Evolutionary conservation across 202 grass and related monocot species (phyloP), one percentile per base, ranked within the genome.

Genomic region (Schoenoplectus tabernaemontani): DNA sequence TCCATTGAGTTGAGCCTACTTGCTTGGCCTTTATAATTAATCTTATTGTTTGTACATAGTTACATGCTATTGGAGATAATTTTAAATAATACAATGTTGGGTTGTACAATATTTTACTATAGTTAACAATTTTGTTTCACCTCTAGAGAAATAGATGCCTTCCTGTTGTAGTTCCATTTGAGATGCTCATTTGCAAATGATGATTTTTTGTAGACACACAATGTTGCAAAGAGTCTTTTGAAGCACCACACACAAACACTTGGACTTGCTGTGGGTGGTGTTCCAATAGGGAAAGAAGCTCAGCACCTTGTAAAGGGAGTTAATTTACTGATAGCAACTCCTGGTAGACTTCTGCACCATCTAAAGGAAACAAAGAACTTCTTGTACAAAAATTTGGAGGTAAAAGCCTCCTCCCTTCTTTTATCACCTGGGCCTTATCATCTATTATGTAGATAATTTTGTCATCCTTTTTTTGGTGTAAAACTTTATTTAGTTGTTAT

Each of bases 311-410:
- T 77, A 17, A 86, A 86, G 33, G 84, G 84, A 13, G 41, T 82
- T 33, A 86, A 86, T 76, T 76, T 86, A 36, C 26, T 86, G 43
- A 78, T 86, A 22, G 84, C 78, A 10, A 81, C 84, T 38, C 84
- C 84, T 44, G 84, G 84, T 22, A 64, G 84, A 13, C 78, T 86
- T 32, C 65, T 86, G 57, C 57, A 86, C 33, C 84, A 86, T 58
- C 66, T 86, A 37, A 64, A 82, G 62, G 77, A 86, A 32, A 82
- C 78, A 34, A 86, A 76, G 4, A 77, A 77, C 47, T 86, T 86
- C 50, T 67, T 86, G 11, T 82, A 81, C 59, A 86, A 82, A 76
- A 86, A 81, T 76, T 64, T 86, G 16, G 61, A 50, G 84, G 84
- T 86, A 37, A n/a, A 58, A 20, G 38, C 39, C 65, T 46, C 10